These are phyloP conservation scores for Ophiostoma tasmaniense DNA, from an alignment of 2,329 filamentous ascomycete species.

Conservation along the genomic window DNA sequence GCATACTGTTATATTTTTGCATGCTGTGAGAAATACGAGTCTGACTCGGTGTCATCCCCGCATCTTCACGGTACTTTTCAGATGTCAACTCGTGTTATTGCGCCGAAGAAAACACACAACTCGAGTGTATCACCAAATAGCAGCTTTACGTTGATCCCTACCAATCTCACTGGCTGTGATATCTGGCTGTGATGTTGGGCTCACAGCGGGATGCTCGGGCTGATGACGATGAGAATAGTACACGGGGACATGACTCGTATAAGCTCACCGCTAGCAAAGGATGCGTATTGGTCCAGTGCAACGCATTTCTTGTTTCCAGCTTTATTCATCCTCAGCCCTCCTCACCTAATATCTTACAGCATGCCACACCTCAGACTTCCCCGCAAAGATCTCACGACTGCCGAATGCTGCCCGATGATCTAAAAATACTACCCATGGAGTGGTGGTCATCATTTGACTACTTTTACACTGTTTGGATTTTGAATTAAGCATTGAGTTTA, in stretches of 20 bases:
- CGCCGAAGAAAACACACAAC: no score
- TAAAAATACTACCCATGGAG: neutral
- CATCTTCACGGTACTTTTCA: neutral
- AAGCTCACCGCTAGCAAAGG: neutral
- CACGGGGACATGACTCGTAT: neutral
- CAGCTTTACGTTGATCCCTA: neutral
- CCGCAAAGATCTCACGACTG: neutral
- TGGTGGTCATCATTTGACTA: no score
- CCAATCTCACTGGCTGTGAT: no score
- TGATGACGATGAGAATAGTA: neutral
- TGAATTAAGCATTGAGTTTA: no score
- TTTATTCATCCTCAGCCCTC: neutral
- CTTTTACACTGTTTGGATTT: no score
- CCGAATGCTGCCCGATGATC: neutral
- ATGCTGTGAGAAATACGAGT: neutral
- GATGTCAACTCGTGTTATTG: no score
- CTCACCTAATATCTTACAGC: neutral
- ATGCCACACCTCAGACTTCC: neutral
- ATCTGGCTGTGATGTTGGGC: neutral
- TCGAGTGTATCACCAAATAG: no score
- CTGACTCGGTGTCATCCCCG: neutral
- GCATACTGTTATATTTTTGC: no score
- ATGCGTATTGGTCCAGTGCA: neutral
- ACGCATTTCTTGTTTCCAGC: neutral
- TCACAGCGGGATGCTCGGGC: neutral